Evolutionary conservation across 139 green algal genomes (phyloP).

Genomic region (Astrephomene gubernaculifera): DNA sequence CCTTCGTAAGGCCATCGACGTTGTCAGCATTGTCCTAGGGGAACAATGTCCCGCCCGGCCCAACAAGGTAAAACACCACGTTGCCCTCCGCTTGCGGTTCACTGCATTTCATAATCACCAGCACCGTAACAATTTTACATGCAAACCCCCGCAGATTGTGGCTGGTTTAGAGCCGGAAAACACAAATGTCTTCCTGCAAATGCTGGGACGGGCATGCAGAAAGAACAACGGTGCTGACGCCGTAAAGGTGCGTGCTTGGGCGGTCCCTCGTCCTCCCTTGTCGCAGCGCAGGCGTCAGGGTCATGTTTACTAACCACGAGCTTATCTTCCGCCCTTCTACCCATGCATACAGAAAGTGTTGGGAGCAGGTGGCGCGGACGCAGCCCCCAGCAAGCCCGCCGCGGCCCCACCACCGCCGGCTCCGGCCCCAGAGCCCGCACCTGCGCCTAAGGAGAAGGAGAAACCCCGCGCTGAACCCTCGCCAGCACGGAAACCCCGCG

Average conservation of each 20-base stretch:
- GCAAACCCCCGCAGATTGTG: slow-evolving; percentile 70
- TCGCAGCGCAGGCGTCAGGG: neutral
- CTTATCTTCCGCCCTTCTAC: neutral
- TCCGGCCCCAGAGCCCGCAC: slow-evolving; percentile 17
- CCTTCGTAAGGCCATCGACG: slow-evolving; percentile 83
- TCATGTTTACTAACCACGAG: neutral
- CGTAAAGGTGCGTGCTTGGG: slow-evolving; percentile 54
- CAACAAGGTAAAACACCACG: slow-evolving; percentile 71
- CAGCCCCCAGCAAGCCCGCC: slow-evolving; percentile 2
- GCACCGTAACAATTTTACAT: neutral
- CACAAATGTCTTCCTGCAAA: slow-evolving; percentile 88
- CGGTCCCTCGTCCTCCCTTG: neutral
- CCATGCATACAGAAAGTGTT: slow-evolving; percentile 38
- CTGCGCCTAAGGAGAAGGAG: slow-evolving; percentile 5
- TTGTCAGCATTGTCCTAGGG: slow-evolving; percentile 62
- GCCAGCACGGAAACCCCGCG: neutral
- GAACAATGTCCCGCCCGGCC: slow-evolving; percentile 74
- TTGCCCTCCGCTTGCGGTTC: neutral
- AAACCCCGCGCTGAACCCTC: slow-evolving; percentile 10
- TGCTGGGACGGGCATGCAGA: slow-evolving; percentile 66
- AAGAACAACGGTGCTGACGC: slow-evolving; percentile 49
- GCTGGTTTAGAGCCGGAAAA: slow-evolving; percentile 86
- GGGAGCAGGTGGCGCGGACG: neutral
- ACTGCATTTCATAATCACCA: too few species aligned
- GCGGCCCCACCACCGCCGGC: too few species aligned